Percentiles rank a stretch among this genome's conserved stretches.
phyloP scores from a whole-genome alignment of 2,329 filamentous ascomycete species.

The Juglanconis oblonga region DNA sequence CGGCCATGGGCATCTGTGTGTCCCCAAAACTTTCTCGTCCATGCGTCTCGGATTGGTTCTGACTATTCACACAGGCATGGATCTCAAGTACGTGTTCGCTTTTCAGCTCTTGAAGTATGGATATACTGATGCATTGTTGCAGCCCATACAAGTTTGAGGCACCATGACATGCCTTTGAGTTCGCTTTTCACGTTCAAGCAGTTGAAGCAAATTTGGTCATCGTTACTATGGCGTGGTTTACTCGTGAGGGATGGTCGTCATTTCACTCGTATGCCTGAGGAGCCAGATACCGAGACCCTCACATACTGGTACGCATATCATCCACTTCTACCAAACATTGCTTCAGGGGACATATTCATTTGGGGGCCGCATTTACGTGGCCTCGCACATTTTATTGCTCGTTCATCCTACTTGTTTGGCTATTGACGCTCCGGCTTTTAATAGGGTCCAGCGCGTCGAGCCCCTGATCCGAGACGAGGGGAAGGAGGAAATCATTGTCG shows the following conservation, averaged over 20 bases:
- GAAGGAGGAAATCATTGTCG: constrained; percentile 52
- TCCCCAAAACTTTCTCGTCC: constrained; percentile 1
- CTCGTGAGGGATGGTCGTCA: constrained; percentile 41
- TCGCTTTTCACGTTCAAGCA: constrained; percentile 55
- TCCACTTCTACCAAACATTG: not conserved
- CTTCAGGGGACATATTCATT: no score
- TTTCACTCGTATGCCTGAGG: constrained; percentile 37
- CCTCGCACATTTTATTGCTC: no score
- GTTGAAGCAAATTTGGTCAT: constrained; percentile 60
- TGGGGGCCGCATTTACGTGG: no score
- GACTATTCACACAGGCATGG: constrained; percentile 42
- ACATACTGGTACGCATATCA: constrained; percentile 51
- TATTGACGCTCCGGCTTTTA: not conserved
- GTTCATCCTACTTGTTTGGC: no score
- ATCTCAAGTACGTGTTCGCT: constrained; percentile 42
- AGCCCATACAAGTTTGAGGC: constrained; percentile 51
- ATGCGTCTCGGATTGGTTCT: not conserved
- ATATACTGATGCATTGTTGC: constrained; percentile 30
- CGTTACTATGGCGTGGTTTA: constrained; percentile 73
- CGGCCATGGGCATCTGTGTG: constrained; percentile 59
- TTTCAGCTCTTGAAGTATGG: not conserved
- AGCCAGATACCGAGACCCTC: constrained; percentile 61
- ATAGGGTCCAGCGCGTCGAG: constrained; percentile 55
- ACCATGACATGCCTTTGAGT: constrained; percentile 47
- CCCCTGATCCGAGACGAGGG: constrained; percentile 45